phyloP scores from a whole-genome alignment of 176 grass and related monocot species.

The Echinochloa phyllopogon region DNA sequence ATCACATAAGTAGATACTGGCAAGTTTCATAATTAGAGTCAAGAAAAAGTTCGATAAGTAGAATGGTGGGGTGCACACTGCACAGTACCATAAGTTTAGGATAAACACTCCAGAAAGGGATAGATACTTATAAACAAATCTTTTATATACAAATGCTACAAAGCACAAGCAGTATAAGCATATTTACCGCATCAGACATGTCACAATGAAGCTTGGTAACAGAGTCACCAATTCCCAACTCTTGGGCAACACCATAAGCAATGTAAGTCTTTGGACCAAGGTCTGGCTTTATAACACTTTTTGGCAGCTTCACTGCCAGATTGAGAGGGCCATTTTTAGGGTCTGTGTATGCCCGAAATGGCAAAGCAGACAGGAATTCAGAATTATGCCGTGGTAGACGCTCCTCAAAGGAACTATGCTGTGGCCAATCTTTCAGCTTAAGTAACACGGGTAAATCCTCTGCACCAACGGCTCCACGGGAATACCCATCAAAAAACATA shows the following conservation, averaged over 20 bases:
- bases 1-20: background rate
- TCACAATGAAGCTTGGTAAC: conserved; percentile 94
- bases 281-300: conserved; percentile 57
- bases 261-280: conserved; percentile 90
- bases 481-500: conserved; percentile 77
- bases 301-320: conserved; percentile 66
- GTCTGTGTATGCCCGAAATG: conserved; percentile 85
- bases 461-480: conserved; percentile 34
- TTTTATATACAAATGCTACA: background rate
- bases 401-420: conserved; percentile 67
- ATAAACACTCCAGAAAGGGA: background rate
- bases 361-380: conserved; percentile 75
- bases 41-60: background rate
- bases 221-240: conserved; percentile 83
- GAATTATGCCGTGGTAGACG: conserved; percentile 68
- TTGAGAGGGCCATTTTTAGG: conserved; percentile 70
- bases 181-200: conserved; percentile 88
- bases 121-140: background rate
- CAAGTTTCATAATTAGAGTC: background rate
- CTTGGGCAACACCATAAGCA: conserved; percentile 80
- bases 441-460: conserved; percentile 64
- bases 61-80: background rate
- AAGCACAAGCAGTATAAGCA: background rate
- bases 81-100: background rate
- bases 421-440: conserved; percentile 92